Base-by-base conservation (phyloP, 2,329 filamentous ascomycete species). In the Balansia obtecta region DNA sequence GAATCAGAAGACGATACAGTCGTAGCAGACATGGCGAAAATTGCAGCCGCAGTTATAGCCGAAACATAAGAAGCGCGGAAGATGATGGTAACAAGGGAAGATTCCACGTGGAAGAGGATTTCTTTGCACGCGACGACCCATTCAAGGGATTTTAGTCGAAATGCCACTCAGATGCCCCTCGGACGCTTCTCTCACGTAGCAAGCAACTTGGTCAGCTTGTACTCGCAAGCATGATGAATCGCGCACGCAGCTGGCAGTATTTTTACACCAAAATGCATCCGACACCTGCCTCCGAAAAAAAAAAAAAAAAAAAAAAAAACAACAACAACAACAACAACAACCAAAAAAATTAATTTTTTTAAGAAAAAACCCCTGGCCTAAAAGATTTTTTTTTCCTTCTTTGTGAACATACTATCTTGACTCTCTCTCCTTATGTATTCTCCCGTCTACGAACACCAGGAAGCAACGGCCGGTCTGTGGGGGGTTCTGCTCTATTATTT, bases 131-230 rank as follows among this genome's bases (percentile, higher is more conserved):
- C 38, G 76, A 82, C 22, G 79, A 84, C 54, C 80, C 80, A 1
- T 83, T 83, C 56, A 73, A 70, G 56, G 79, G 79, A 3, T 83
- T 83, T 57, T 83, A 61, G 65, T 37, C 39, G 27, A 27, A 7
- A 27, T 27, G 27, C 4, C 8, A 4, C 27, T 27, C 27, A 22
- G 20, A 22, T 22, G 20, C 2, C 4, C 20, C 20, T 22, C 20
- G n/a, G n/a, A n/a, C n/a, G n/a, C n/a, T n/a, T n/a, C n/a, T n/a
- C 4, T 27, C 27, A 27, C 27, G 27, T 27, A 27, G 27, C 27
- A 27, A 27, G 27, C 27, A 27, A 6, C 27, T 7, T 27, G 27
- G 27, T 27, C 27, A 27, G 27, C 27, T 27, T 27, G 27, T 7
- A 27, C 27, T 7, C 27, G 27, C 27, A 27, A 27, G 27, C 27